Evolutionary conservation across 176 grass and related monocot species (phyloP).

Genomic region (Thalia dealbata): DNA sequence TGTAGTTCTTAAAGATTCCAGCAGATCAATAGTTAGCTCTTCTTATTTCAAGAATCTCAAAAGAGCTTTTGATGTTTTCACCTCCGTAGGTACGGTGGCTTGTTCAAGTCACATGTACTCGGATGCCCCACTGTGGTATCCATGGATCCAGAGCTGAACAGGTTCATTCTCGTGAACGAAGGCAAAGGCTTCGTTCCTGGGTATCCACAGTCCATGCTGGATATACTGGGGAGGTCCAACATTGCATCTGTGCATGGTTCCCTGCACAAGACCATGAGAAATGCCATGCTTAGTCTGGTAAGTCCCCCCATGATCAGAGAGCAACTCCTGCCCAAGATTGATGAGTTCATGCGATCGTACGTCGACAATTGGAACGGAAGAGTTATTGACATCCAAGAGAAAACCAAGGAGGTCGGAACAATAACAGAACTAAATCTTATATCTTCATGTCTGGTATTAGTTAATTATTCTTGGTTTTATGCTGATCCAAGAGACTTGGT

Average conservation of each 20-base stretch:
- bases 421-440: too few relatives aligned
- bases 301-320: constrained; percentile 23
- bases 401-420: constrained; percentile 28
- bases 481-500: not conserved
- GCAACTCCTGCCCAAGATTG: constrained; percentile 24
- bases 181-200: constrained; percentile 30
- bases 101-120: constrained; percentile 35
- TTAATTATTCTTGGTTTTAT: not conserved
- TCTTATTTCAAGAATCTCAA: not conserved
- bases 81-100: constrained; percentile 20
- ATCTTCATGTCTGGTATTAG: not conserved
- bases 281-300: constrained; percentile 16
- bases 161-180: constrained; percentile 26
- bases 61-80: not conserved
- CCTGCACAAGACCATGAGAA: constrained; percentile 26
- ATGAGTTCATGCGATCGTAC: constrained; percentile 31
- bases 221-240: constrained; percentile 31
- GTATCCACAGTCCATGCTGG: constrained; percentile 27
- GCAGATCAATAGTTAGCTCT: not conserved
- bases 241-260: constrained; percentile 19
- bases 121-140: constrained; percentile 27
- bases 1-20: too few relatives aligned
- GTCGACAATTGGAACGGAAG: constrained; percentile 6
- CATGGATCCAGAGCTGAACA: constrained; percentile 36
- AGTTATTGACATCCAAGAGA: constrained; percentile 31